Evolutionary conservation across 805 yeast species (phyloP).

Genomic region (Priceomyces melissophilus): DNA sequence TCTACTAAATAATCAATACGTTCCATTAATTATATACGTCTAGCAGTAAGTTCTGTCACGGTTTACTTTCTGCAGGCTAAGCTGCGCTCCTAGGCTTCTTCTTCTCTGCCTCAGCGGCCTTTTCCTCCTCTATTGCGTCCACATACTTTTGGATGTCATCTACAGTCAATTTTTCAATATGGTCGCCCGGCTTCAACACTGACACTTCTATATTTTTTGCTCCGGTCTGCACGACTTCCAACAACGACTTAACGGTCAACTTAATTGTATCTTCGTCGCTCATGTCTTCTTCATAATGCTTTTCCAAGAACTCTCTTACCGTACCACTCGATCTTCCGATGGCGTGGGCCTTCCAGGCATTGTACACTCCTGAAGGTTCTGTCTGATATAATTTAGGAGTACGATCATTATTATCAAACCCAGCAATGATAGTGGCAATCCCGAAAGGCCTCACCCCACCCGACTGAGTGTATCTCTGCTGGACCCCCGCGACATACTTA

Average conservation of each 20-base stretch:
- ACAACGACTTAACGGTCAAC: conserved; percentile 78
- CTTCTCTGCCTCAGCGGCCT: conserved; percentile 77
- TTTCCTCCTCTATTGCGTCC: conserved; percentile 81
- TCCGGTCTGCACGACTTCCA: conserved; percentile 98
- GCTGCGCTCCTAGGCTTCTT: conserved; percentile 40
- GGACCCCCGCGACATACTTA: conserved; percentile 94
- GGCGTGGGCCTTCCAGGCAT: conserved; percentile 97
- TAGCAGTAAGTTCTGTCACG: no score
- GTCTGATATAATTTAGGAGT: conserved; percentile 87
- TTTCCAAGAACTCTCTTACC: conserved; percentile 91
- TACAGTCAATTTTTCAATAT: conserved; percentile 55
- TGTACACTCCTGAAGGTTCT: conserved; percentile 95
- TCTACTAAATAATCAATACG: no score
- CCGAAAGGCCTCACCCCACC: conserved; percentile 99
- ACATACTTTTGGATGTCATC: conserved; percentile 76
- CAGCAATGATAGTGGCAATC: conserved; percentile 90
- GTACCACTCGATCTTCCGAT: conserved; percentile 95
- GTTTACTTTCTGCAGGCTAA: no score
- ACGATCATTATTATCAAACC: conserved; percentile 83
- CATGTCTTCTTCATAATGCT: conserved; percentile 66
- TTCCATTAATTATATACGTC: no score
- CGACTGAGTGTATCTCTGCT: conserved; percentile 93
- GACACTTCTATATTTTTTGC: conserved; percentile 94
- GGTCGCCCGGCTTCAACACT: conserved; percentile 68
- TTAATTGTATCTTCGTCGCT: conserved; percentile 69